Percentiles rank a stretch among this genome's conserved stretches.
Evolutionary conservation across 352 stramenopile genomes (phyloP).

Genomic region (Globisporangium apiculatum): DNA sequence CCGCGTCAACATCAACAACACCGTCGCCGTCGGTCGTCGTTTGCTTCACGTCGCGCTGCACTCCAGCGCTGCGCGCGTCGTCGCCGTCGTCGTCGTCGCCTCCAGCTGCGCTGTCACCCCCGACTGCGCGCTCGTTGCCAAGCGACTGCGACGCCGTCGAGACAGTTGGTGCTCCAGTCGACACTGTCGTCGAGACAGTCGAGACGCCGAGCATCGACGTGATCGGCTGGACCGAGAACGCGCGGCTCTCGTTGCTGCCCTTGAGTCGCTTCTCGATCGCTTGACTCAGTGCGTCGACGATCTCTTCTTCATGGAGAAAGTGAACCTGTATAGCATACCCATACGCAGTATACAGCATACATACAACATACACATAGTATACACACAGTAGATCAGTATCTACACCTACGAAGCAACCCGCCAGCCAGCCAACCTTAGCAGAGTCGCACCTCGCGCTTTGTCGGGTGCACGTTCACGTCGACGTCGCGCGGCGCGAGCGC

Average conservation of each 20-base stretch:
- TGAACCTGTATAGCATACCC: slow-evolving; percentile 63
- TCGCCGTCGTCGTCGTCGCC: slow-evolving; percentile 8
- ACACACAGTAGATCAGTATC: not conserved
- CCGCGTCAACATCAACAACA: not conserved
- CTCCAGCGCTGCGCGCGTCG: not conserved
- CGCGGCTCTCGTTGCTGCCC: slow-evolving; percentile 86
- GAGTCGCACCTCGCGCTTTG: slow-evolving; percentile 87
- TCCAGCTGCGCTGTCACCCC: slow-evolving; percentile 20
- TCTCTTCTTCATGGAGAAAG: slow-evolving; percentile 93
- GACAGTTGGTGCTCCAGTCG: slow-evolving; percentile 13
- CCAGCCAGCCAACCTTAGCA: not conserved
- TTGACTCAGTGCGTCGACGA: slow-evolving; percentile 78
- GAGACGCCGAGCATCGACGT: slow-evolving; percentile 40
- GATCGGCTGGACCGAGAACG: slow-evolving; percentile 88
- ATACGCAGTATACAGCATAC: no score
- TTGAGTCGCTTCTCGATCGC: slow-evolving; percentile 77
- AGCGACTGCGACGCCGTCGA: slow-evolving; percentile 24
- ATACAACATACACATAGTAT: no score
- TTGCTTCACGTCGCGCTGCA: not conserved
- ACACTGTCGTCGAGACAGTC: not conserved
- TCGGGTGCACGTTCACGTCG: slow-evolving; percentile 99
- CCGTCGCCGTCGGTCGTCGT: slow-evolving; percentile 3
- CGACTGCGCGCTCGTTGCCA: slow-evolving; percentile 17
- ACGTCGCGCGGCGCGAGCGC: slow-evolving; percentile 90
- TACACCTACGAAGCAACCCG: not conserved